A percentile compares a stretch with the other conserved stretches of the same genome.
Conservation (phyloP, 495 filamentous ascomycete genomes). For the Evernia prunastri region DNA sequence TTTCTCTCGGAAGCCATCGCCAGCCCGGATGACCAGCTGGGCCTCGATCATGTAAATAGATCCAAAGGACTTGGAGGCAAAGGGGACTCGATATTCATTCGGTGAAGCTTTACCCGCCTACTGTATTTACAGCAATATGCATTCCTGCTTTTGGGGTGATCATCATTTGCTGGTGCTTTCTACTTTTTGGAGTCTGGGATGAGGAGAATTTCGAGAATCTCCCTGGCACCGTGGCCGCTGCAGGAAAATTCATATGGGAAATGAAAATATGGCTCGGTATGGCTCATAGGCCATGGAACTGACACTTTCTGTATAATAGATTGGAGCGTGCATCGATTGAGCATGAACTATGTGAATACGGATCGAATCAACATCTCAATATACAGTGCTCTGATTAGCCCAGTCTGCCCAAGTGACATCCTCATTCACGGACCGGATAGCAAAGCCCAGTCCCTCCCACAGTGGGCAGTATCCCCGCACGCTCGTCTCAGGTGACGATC, state of each 20-base stretch:
- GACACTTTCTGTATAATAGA: not conserved
- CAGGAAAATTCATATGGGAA: not conserved
- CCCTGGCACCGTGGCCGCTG: not conserved
- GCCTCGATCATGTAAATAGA: constrained; percentile 86
- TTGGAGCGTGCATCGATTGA: not conserved
- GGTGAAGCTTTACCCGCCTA: constrained; percentile 31
- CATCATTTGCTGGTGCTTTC: not conserved
- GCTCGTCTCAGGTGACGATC: not conserved
- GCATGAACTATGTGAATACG: not conserved
- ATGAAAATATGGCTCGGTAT: not conserved
- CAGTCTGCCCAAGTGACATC: not conserved
- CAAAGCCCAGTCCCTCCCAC: too few relatives aligned
- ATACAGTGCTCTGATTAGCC: not conserved
- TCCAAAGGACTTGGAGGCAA: constrained; percentile 50
- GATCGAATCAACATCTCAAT: not conserved
- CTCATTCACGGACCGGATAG: not conserved
- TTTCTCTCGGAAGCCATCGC: constrained; percentile 65
- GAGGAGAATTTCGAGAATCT: not conserved
- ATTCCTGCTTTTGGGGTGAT: not conserved
- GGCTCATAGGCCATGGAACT: not conserved
- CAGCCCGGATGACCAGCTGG: constrained; percentile 70
- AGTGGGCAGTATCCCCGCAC: too few relatives aligned
- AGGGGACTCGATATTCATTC: constrained; percentile 61
- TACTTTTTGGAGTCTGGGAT: not conserved
- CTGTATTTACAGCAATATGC: constrained; percentile 8